A percentile compares a stretch with the other conserved stretches of the same genome.
phyloP scores from a whole-genome alignment of 192 early-diverging fungal species.

The Coemansia sp. region DNA sequence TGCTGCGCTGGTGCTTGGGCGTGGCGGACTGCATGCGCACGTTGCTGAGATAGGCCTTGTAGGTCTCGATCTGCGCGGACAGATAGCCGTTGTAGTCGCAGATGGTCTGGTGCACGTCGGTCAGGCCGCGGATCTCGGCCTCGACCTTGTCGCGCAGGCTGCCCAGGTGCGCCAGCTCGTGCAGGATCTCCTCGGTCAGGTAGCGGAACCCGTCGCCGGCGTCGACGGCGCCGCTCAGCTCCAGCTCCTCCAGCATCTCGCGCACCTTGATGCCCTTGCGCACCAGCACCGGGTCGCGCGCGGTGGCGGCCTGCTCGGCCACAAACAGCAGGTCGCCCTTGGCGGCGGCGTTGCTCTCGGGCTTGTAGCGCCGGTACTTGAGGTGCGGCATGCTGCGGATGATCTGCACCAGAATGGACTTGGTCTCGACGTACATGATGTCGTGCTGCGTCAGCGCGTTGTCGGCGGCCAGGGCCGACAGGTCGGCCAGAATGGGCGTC shows the following conservation, averaged over 20 bases:
- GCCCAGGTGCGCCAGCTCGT: conserved; percentile 87
- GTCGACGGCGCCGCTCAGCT: conserved; percentile 71
- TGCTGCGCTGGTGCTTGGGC: conserved; percentile 61
- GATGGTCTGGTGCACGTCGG: conserved; percentile 87
- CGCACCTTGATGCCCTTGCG: conserved; percentile 93
- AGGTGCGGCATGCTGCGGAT: conserved; percentile 83
- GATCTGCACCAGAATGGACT: conserved; percentile 89
- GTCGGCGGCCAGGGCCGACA: conserved; percentile 78
- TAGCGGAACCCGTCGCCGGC: conserved; percentile 69
- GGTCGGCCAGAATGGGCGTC: conserved; percentile 54
- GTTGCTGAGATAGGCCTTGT: conserved; percentile 93
- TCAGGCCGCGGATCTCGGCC: conserved; percentile 71
- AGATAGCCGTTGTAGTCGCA: conserved; percentile 92
- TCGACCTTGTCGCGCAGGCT: conserved; percentile 84
- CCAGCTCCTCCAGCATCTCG: conserved; percentile 88
- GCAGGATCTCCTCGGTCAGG: conserved; percentile 82
- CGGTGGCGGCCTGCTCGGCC: conserved; percentile 79
- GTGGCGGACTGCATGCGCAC: conserved; percentile 65
- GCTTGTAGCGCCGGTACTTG: conserved; percentile 41
- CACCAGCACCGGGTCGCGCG: conserved; percentile 81
- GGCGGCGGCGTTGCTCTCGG: conserved; percentile 46
- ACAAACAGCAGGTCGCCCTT: conserved; percentile 60
- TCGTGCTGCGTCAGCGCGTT: conserved; percentile 90
- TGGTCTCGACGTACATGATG: conserved; percentile 93
- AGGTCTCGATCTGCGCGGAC: conserved; percentile 81